Evolutionary conservation across 768 basidiomycete genomes (phyloP), one percentile per base, ranked within the genome.

Genomic region (Hysterangium stoloniferum): DNA sequence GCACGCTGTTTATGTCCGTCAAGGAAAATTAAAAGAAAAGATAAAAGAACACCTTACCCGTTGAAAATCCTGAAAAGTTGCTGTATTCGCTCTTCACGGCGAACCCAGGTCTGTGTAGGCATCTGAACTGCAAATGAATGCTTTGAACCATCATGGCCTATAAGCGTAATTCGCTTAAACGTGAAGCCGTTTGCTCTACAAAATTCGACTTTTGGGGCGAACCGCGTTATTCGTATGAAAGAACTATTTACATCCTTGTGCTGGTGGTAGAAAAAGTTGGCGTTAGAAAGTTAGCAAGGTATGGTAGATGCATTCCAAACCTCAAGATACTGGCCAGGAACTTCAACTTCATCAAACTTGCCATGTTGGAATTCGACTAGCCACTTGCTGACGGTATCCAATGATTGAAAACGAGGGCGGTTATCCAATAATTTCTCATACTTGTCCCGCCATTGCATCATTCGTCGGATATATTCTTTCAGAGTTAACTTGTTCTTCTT

Each of bases 291-390:
- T 24, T 17, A 19, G 28, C 28, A 6, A 31, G 9, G 3, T 5
- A 38, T 12, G n/a, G n/a, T n/a, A n/a, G n/a, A 52, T 7, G n/a
- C 12, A 45, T 17, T 1, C 53, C 70, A 59, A 48, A 88, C 93
- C 78, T 97, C 90, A 0, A 92, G 87, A 63, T 99, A 99, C 65
- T 99, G 96, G 6, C 96, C 96, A n/a, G 94, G 94, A 44, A 99
- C 80, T 62, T 99, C 94, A 33, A 99, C 89, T 56, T 99, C 95
- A 56, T 98, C 96, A 44, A 95, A 92, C 64, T 93, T 96, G 61
- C 82, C 84, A 65, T 97, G 93, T 58, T 98, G 95, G 73, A 98
- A 99, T 66, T 98, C 96, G 6, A 90, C 87, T 59, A 99, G 72
- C 67, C 93, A 96, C 66, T 94, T 92, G 56, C 90, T 92, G 36